Base-by-base conservation (phyloP, 441 rosid species). In the Populus hybrid region DNA sequence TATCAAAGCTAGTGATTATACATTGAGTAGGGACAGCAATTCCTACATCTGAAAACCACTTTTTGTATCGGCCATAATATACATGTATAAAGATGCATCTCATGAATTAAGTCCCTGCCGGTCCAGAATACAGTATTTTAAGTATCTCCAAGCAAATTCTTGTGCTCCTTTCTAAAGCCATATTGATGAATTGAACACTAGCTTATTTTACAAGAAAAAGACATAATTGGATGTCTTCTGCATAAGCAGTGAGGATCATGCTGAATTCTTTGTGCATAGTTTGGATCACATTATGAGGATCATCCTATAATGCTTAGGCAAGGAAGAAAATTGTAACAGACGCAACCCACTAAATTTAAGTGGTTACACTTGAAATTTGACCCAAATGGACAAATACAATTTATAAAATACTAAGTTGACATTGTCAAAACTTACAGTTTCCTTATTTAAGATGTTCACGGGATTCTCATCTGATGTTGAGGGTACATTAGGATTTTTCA, bases 341-440 rank as follows among this genome's bases (percentile, higher is more conserved):
- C 35, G 9, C 26, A 40, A 36, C 6, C 71, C n/a, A 16, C 31
- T n/a, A 9, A 33, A 65, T 23, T 31, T 65, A 29, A 70, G 33
- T 23, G 9, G 14, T 40, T 68, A 68, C 71, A 2, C 28, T 7
- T 29, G 20, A 4, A 33, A 18, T 68, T 29, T 8, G 31, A 14
- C 38, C 35, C 38, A 68, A 6, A 18, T 33, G 11, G 6, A 16
- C 71, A 3, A 7, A 12, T n/a, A 33, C 23, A 68, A 29, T 68
- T 29, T 36, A 45, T 18, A 14, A 21, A 45, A 21, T 40, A 21
- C 23, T 4, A 63, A 61, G 28, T 23, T 63, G 65, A 75, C 20
- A 74, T 74, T 76, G 65, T 68, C 50, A n/a, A 29, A 76, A 85
- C 93, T 87, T 81, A 88, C 90, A 24, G 79, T 59, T 77, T 84